These are phyloP conservation scores for Phytophthora cryptogea DNA, from an alignment of 352 stramenopile genomes.

Conservation along the genomic window DNA sequence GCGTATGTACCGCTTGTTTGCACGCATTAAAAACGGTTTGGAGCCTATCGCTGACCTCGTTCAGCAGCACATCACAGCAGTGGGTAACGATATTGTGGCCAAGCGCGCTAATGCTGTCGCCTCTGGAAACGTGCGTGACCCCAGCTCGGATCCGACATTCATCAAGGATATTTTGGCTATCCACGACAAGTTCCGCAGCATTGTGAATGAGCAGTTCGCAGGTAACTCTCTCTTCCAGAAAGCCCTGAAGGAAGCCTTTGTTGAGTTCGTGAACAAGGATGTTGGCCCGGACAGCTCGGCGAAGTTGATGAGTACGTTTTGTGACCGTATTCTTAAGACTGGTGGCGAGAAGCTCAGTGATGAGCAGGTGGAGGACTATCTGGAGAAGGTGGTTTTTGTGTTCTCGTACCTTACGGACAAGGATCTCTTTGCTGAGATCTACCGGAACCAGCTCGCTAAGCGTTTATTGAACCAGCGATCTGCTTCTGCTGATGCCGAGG, in stretches of 20 bases:
- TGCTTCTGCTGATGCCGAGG: slow-evolving; percentile 97
- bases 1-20: slow-evolving; percentile 98
- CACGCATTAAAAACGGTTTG: slow-evolving; percentile 94
- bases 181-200: slow-evolving; percentile 97
- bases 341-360: slow-evolving; percentile 98
- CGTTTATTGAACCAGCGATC: slow-evolving; percentile 98
- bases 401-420: slow-evolving; percentile 99
- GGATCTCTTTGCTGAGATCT: slow-evolving; percentile 99
- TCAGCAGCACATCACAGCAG: slow-evolving; percentile 94
- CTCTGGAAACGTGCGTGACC: slow-evolving; percentile 94
- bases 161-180: slow-evolving; percentile 98
- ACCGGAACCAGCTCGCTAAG: slow-evolving; percentile 99
- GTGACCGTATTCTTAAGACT: slow-evolving; percentile 98
- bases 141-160: slow-evolving; percentile 94
- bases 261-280: slow-evolving; percentile 99
- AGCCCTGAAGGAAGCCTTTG: slow-evolving; percentile 99
- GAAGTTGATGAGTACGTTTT: slow-evolving; percentile 99
- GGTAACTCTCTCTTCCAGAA: slow-evolving; percentile 99
- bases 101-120: slow-evolving; percentile 83
- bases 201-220: slow-evolving; percentile 97
- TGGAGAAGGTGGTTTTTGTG: slow-evolving; percentile 98
- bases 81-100: slow-evolving; percentile 89
- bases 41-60: slow-evolving; percentile 97
- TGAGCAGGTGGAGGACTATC: slow-evolving; percentile 95
- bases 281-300: slow-evolving; percentile 97